These are phyloP conservation scores for Flaveria brownii DNA, from an alignment of 129 eudicot genomes.

Conservation along the genomic window DNA sequence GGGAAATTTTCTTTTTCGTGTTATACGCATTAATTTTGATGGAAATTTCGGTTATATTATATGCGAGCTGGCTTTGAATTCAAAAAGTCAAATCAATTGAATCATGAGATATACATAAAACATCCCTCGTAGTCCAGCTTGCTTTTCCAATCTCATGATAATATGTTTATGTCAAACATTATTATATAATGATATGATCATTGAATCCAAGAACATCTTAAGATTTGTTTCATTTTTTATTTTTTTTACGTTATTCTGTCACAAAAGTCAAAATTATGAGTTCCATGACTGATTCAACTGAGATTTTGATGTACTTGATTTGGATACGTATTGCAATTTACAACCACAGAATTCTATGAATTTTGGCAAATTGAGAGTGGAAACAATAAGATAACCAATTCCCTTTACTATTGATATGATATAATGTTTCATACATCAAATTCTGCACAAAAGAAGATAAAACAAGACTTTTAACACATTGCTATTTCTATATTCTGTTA, in stretches of 20 bases:
- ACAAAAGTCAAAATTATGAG: slow-evolving; percentile 11
- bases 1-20: neutral
- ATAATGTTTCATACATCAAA: slow-evolving; percentile 19
- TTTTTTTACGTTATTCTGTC: neutral
- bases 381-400: slow-evolving; percentile 20
- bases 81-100: neutral
- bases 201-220: slow-evolving; percentile 6
- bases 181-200: neutral
- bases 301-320: slow-evolving; percentile 16
- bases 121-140: slow-evolving; percentile 3
- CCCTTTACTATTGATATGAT: neutral
- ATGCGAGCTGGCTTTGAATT: slow-evolving; percentile 32
- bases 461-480: slow-evolving; percentile 1
- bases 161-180: slow-evolving; percentile 12
- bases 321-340: neutral
- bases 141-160: neutral
- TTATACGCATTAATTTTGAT: slow-evolving; percentile 17
- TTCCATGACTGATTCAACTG: neutral
- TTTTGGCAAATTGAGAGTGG: neutral
- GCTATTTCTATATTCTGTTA: slow-evolving; percentile 19
- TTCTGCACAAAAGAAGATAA: slow-evolving; percentile 3
- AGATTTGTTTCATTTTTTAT: neutral
- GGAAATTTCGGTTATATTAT: neutral
- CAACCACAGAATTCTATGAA: neutral
- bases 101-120: neutral